Evolutionary conservation across 2,329 filamentous ascomycete species (phyloP).

Genomic region (Endocalyx cinctus): DNA sequence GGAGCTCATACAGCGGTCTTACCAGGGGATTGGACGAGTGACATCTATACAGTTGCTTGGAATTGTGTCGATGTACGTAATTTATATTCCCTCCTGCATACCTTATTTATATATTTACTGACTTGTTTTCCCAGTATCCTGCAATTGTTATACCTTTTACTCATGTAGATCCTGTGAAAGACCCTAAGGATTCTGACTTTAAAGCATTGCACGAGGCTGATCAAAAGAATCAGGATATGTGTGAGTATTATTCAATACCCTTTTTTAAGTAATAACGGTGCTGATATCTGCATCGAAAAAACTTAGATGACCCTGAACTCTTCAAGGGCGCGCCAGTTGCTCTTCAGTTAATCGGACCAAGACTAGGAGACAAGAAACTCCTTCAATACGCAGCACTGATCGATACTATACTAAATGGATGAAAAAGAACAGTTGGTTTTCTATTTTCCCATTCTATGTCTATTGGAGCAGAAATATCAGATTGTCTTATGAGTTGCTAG

Average conservation of each 20-base stretch:
- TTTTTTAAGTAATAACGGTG: no score
- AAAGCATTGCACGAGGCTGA: slow-evolving; percentile 20
- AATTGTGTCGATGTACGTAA: slow-evolving; percentile 28
- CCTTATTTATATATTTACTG: slow-evolving; percentile 1
- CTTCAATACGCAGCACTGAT: slow-evolving; percentile 25
- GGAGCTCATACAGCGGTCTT: slow-evolving; percentile 27
- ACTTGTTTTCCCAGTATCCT: slow-evolving; percentile 23
- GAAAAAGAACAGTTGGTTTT: no score
- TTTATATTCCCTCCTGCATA: no score
- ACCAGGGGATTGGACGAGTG: slow-evolving; percentile 28
- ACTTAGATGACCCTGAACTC: slow-evolving; percentile 28
- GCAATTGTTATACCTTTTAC: slow-evolving; percentile 28
- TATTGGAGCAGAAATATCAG: no score
- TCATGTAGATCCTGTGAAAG: slow-evolving; percentile 23
- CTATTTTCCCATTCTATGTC: no score
- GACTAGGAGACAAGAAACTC: slow-evolving; percentile 27
- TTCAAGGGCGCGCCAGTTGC: slow-evolving; percentile 29
- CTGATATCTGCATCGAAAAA: no score
- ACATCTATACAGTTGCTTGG: slow-evolving; percentile 31
- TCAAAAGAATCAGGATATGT: slow-evolving; percentile 23
- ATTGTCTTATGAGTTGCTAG: no score
- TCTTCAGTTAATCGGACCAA: slow-evolving; percentile 27
- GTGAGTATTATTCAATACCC: slow-evolving; percentile 16
- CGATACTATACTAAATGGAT: slow-evolving; percentile 23
- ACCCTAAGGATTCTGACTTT: slow-evolving; percentile 21